phyloP scores from a whole-genome alignment of 2,329 filamentous ascomycete species.

The Penicillium sp. region DNA sequence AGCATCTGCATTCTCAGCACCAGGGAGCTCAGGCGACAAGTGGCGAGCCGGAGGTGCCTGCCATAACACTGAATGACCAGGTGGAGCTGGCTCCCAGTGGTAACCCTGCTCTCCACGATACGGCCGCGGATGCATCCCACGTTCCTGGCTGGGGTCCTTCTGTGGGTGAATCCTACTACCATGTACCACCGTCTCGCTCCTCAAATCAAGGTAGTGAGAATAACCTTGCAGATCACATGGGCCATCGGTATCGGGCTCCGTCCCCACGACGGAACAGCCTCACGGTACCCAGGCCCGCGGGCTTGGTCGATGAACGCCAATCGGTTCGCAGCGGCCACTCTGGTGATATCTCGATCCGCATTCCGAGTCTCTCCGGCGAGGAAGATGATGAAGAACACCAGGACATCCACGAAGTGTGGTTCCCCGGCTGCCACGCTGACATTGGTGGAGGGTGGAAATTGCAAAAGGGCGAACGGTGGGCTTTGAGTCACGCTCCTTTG shows the following conservation, averaged over 20 bases:
- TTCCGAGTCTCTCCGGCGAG: constrained; percentile 17
- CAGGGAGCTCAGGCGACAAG: constrained; percentile 11
- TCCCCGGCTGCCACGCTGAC: constrained; percentile 71
- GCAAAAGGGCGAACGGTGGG: constrained; percentile 48
- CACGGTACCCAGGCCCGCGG: constrained; percentile 23
- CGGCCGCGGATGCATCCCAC: constrained; percentile 1
- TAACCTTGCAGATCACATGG: constrained; percentile 6
- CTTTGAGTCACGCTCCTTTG: constrained; percentile 62
- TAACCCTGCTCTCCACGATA: not conserved
- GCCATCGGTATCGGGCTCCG: constrained; percentile 25
- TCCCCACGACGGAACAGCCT: constrained; percentile 21
- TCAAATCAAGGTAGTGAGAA: constrained; percentile 13
- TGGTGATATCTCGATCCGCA: constrained; percentile 23
- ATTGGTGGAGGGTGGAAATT: constrained; percentile 71
- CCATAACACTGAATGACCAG: constrained; percentile 28
- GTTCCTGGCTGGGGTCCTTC: constrained; percentile 11
- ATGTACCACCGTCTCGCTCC: constrained; percentile 14
- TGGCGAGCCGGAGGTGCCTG: constrained; percentile 18
- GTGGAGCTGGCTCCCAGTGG: constrained; percentile 2
- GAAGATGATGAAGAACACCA: constrained; percentile 44
- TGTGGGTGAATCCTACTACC: constrained; percentile 26
- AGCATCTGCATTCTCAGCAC: constrained; percentile 20
- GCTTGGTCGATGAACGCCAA: constrained; percentile 25
- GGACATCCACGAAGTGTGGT: constrained; percentile 70
- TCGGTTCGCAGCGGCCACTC: constrained; percentile 29